phyloP scores from a whole-genome alignment of 169 alveolate genomes.

The Plasmodium gonderi region DNA sequence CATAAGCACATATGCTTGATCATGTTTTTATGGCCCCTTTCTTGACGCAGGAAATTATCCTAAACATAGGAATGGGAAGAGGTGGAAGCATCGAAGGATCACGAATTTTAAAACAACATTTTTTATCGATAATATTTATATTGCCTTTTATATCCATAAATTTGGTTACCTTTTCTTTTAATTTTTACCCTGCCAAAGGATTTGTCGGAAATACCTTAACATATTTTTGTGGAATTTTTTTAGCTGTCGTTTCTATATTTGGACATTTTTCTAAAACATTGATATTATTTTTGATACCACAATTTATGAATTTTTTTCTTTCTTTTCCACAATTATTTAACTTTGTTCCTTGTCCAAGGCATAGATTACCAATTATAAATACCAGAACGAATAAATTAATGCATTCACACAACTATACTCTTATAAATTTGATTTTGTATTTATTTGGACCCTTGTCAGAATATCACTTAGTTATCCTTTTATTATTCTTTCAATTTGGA shows the following conservation, averaged over 20 bases:
- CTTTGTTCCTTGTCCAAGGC: conserved; percentile 92
- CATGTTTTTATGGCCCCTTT: neutral
- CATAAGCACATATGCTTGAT: neutral
- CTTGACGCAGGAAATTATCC: conserved; percentile 28
- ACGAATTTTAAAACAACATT: conserved; percentile 82
- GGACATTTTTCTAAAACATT: conserved; percentile 94
- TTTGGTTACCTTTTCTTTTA: conserved; percentile 88
- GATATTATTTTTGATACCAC: conserved; percentile 92
- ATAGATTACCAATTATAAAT: conserved; percentile 91
- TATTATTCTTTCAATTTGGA: conserved; percentile 85
- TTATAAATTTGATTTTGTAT: conserved; percentile 89
- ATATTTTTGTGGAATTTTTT: conserved; percentile 94
- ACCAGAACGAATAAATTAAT: conserved; percentile 85
- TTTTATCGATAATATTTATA: conserved; percentile 86
- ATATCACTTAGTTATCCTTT: conserved; percentile 84
- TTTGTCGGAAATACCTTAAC: conserved; percentile 96
- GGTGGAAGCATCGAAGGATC: neutral
- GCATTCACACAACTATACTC: conserved; percentile 89
- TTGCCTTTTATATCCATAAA: conserved; percentile 90
- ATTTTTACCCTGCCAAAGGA: conserved; percentile 93
- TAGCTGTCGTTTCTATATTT: conserved; percentile 93
- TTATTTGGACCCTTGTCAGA: conserved; percentile 92
- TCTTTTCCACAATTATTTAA: conserved; percentile 92
- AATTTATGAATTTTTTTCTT: conserved; percentile 90
- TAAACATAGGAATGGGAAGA: conserved; percentile 57